phyloP scores from a whole-genome alignment of 2,329 filamentous ascomycete genomes.

The Diaporthe sp. region DNA sequence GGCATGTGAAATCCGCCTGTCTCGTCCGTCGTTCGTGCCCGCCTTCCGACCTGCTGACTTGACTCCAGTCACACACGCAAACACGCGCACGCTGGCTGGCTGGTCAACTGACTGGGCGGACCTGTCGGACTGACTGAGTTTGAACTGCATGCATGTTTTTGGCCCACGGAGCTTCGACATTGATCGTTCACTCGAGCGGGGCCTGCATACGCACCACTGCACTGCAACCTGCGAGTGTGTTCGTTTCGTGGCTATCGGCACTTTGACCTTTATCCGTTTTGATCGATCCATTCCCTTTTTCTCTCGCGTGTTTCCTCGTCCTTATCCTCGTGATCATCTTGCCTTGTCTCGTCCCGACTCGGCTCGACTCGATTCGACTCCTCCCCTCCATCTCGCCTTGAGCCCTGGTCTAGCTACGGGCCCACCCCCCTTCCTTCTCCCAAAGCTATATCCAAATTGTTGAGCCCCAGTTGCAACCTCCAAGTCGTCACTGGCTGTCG shows the following conservation, averaged over 20 bases:
- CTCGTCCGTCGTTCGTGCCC: too few species aligned
- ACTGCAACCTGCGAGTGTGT: conserved; percentile 10
- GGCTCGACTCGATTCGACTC: background rate
- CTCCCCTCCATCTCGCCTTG: background rate
- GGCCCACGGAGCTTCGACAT: background rate
- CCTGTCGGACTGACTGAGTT: background rate
- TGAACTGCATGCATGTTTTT: background rate
- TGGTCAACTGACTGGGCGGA: background rate
- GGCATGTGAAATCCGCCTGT: conserved; percentile 18
- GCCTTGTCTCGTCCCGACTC: background rate
- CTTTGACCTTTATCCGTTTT: background rate
- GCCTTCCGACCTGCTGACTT: background rate
- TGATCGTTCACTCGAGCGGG: conserved; percentile 11
- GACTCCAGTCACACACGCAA: background rate
- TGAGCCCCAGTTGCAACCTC: conserved; percentile 3
- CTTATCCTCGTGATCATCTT: background rate
- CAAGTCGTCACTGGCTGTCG: background rate
- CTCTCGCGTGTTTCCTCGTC: background rate
- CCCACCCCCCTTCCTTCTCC: conserved; percentile 16
- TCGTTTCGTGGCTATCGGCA: background rate
- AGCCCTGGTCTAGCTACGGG: background rate
- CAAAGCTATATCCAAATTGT: conserved; percentile 20
- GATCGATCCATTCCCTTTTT: background rate
- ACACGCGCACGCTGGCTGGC: background rate
- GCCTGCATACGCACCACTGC: conserved; percentile 18